Conservation (phyloP, 1,284 basidiomycete species). For the Ganoderma lingzhi region DNA sequence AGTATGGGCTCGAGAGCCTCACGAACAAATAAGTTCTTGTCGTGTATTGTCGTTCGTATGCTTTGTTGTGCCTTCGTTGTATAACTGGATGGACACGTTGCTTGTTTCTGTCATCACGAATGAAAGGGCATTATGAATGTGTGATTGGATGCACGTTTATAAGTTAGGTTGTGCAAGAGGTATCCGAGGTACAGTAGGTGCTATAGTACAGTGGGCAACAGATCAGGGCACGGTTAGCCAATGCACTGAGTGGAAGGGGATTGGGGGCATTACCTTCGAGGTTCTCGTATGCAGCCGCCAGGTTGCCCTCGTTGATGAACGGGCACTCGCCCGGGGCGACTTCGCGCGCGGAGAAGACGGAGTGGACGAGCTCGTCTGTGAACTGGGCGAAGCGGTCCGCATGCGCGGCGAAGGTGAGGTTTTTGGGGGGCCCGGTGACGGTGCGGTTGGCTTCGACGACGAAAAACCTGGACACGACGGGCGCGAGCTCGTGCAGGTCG, state of each 20-base stretch:
- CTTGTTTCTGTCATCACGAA: neutral
- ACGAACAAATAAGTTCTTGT: slow-evolving; percentile 14
- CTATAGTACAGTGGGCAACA: slow-evolving; percentile 18
- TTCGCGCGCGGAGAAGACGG: slow-evolving; percentile 37
- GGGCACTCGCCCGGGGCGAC: slow-evolving; percentile 44
- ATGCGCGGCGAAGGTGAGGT: slow-evolving; percentile 58
- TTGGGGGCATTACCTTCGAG: slow-evolving; percentile 8
- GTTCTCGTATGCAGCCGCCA: slow-evolving; percentile 55
- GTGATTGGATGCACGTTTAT: neutral
- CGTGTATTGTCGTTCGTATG: neutral
- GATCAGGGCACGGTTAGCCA: neutral
- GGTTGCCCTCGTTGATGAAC: slow-evolving; percentile 50
- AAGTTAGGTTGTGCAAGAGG: slow-evolving; percentile 13
- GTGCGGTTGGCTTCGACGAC: slow-evolving; percentile 72
- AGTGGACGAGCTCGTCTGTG: slow-evolving; percentile 63
- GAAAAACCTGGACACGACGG: slow-evolving; percentile 69
- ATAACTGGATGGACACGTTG: neutral
- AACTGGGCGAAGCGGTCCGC: slow-evolving; percentile 59
- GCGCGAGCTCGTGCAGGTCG: slow-evolving; percentile 71
- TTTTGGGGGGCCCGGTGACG: slow-evolving; percentile 68
- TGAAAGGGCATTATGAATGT: neutral
- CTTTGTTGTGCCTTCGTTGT: neutral
- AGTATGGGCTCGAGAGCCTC: slow-evolving; percentile 49
- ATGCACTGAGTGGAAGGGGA: neutral
- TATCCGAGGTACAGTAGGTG: slow-evolving; percentile 12